phyloP scores from a whole-genome alignment of 2,329 filamentous ascomycete genomes.

The Truncatella angustata region DNA sequence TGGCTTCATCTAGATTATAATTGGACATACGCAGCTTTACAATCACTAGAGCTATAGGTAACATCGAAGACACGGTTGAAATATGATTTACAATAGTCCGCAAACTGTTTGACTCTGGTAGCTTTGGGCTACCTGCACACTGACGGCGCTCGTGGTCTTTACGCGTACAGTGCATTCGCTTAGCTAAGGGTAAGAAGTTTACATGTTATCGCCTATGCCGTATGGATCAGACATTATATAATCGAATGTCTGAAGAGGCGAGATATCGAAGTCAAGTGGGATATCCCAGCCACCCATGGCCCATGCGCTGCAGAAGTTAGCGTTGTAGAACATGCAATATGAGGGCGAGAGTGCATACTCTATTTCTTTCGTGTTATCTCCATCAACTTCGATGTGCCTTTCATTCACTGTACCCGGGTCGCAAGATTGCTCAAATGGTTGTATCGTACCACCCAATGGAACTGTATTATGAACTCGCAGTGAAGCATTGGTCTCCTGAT shows the following conservation, averaged over 20 bases:
- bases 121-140: too few species aligned
- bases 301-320: background rate
- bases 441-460: background rate
- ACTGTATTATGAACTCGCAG: background rate
- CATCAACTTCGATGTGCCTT: background rate
- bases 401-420: background rate
- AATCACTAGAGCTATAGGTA: too few species aligned
- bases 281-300: background rate
- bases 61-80: too few species aligned
- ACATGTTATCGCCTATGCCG: background rate
- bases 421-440: background rate
- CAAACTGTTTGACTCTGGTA: too few species aligned
- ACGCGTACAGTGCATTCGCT: too few species aligned
- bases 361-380: background rate
- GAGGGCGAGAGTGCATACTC: background rate
- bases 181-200: background rate
- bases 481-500: background rate
- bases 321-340: background rate
- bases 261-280: background rate
- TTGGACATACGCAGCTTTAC: too few species aligned
- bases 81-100: too few species aligned
- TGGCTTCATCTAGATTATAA: too few species aligned
- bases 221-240: background rate
- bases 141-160: too few species aligned
- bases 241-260: background rate